Base-by-base conservation (phyloP, 805 yeast genomes). In the Schizosaccharomyces osmophilus region DNA sequence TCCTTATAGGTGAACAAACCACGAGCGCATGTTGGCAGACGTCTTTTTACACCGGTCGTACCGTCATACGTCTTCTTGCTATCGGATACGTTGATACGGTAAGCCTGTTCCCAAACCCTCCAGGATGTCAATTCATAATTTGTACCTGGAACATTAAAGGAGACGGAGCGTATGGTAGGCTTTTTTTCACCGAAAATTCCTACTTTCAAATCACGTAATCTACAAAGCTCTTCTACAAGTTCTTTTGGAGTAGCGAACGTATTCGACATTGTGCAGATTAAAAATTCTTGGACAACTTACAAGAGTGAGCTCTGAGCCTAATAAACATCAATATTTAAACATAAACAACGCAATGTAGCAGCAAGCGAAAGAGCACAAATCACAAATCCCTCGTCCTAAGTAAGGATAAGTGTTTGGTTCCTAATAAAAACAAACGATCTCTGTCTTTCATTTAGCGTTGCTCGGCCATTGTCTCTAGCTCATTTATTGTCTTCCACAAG, bases 1-100 rank as follows among this genome's bases (percentile, higher is more conserved):
- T 72, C 73, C 6, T 74, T 73, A 13, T 71, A 70, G 4, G 73
- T 58, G 70, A 90, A 90, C 17, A 90, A 70, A 0, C 98, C 98
- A 62, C 98, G 77, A 0, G 97, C 95, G 61, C 81, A 73, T 4
- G 81, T 75, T 0, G 96, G 95, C 8, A 90, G 73, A 0, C 62
- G n/a, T 19, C 22, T 29, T 9, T 17, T 22, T 9, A 6, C 5
- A 24, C 57, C 57, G 4, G 57, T 24, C 15, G 11, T 17, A 51
- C 36, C 8, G n/a, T 51, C 36, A 15, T 19, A 24, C 3, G 31
- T 24, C 36, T 51, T 51, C 26, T 51, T 51, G 57, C 57, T 51
- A 15, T 51, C 26, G 36, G 57, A 51, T 39, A 51, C 57, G 24
- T 51, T 51, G 31, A 51, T 24, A 29, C 57, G 57, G 22, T 24